Evolutionary conservation across 140 eudicot species (phyloP).

Genomic region (Stevia rebaudiana): DNA sequence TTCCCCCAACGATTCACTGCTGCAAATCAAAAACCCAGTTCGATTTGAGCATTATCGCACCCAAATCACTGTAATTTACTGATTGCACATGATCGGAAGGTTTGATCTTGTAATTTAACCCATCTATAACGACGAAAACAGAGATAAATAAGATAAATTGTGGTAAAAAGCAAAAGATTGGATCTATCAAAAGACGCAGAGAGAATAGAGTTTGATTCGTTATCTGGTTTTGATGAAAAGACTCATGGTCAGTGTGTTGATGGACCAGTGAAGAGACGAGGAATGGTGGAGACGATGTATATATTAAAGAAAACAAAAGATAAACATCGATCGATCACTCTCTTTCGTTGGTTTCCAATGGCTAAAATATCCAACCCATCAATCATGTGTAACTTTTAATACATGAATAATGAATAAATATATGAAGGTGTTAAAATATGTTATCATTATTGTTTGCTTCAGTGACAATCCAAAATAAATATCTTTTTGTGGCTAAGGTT

Average conservation of each 20-base stretch:
- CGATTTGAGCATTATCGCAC: constrained; percentile 12
- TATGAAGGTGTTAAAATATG: background rate
- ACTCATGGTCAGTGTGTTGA: constrained; percentile 31
- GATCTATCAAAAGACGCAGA: constrained; percentile 27
- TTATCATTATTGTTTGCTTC: background rate
- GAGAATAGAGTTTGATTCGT: constrained; percentile 30
- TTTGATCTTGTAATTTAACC: constrained; percentile 26
- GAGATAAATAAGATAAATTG: background rate
- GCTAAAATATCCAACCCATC: constrained; percentile 1
- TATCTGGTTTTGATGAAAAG: constrained; percentile 38
- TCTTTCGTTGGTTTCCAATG: constrained; percentile 13
- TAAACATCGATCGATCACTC: constrained; percentile 1
- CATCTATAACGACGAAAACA: constrained; percentile 6
- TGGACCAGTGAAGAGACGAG: constrained; percentile 31
- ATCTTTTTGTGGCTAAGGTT: background rate
- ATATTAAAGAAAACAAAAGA: background rate
- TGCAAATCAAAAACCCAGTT: constrained; percentile 7
- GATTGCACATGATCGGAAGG: constrained; percentile 18
- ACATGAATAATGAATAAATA: background rate
- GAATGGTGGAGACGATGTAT: background rate
- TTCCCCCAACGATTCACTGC: background rate
- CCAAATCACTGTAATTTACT: constrained; percentile 12
- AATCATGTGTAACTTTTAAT: constrained; percentile 4
- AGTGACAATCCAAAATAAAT: background rate
- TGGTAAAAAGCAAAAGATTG: background rate